These are phyloP conservation scores for Coccinonectria pachysandricola DNA, from an alignment of 2,329 filamentous ascomycete species.

Conservation along the genomic window DNA sequence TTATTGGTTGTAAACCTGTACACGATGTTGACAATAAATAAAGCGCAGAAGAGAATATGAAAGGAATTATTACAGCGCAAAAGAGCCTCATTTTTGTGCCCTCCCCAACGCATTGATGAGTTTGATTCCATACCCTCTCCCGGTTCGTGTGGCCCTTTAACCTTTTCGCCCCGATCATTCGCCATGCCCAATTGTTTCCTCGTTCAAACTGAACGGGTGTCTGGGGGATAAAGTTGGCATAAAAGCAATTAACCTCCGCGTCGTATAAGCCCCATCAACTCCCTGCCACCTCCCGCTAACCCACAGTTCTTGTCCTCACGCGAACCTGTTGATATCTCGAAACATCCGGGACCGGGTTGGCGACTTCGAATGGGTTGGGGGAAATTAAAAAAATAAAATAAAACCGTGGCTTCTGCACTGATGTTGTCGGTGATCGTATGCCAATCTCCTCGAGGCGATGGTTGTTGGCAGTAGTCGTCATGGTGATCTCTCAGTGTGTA, in stretches of 20 bases:
- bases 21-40: no score
- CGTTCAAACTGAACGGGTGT: no score
- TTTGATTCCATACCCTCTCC: constrained; percentile 19
- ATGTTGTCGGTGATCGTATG: no score
- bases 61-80: constrained; percentile 40
- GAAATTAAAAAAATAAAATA: no score
- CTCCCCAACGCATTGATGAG: constrained; percentile 16
- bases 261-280: constrained; percentile 11
- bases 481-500: no score
- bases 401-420: no score
- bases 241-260: constrained; percentile 16
- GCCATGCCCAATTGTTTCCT: constrained; percentile 8
- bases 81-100: constrained; percentile 23
- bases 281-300: constrained; percentile 9
- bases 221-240: no score
- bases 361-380: constrained; percentile 13
- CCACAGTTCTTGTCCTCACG: constrained; percentile 11
- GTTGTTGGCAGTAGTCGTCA: no score
- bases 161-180: constrained; percentile 8
- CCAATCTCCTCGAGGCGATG: no score
- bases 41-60: no score
- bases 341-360: constrained; percentile 18
- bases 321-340: constrained; percentile 16
- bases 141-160: no score
- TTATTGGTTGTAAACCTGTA: no score